These are phyloP conservation scores for Irpex lacteus DNA, from an alignment of 1,284 basidiomycete genomes.

Conservation along the genomic window DNA sequence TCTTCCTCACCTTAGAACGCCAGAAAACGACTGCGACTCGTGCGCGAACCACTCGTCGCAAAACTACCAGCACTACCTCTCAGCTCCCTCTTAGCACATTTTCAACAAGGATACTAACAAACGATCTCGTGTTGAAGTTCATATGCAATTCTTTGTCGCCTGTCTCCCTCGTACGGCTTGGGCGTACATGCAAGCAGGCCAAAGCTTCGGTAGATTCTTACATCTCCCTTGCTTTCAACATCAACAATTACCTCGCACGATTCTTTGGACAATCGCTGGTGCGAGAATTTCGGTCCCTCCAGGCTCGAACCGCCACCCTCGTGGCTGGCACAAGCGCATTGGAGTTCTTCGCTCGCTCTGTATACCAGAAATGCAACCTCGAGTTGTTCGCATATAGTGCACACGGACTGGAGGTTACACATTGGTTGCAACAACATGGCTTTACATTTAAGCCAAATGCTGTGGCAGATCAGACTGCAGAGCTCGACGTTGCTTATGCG, in stretches of 20 bases:
- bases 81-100: slow-evolving; percentile 7
- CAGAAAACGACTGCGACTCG: too few relatives aligned
- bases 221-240: slow-evolving; percentile 21
- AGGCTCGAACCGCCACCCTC: slow-evolving; percentile 39
- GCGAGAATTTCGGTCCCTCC: slow-evolving; percentile 41
- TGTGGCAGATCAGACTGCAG: too few relatives aligned
- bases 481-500: too few relatives aligned
- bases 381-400: slow-evolving; percentile 36
- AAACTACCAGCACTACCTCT: too few relatives aligned
- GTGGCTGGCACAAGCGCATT: slow-evolving; percentile 50
- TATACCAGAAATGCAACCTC: slow-evolving; percentile 45
- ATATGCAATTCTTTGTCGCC: slow-evolving; percentile 22
- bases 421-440: not conserved
- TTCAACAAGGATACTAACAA: slow-evolving; percentile 21
- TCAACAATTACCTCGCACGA: slow-evolving; percentile 25
- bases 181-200: slow-evolving; percentile 19
- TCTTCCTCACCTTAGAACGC: too few relatives aligned
- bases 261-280: slow-evolving; percentile 20
- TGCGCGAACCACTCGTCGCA: too few relatives aligned
- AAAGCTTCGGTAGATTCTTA: slow-evolving; percentile 19
- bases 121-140: slow-evolving; percentile 29
- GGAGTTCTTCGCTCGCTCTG: slow-evolving; percentile 43
- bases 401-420: slow-evolving; percentile 19
- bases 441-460: too few relatives aligned
- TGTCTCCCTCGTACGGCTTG: slow-evolving; percentile 19